Evolutionary conservation across 2,329 filamentous ascomycete genomes (phyloP).

Genomic region (Alternaria gaisen): DNA sequence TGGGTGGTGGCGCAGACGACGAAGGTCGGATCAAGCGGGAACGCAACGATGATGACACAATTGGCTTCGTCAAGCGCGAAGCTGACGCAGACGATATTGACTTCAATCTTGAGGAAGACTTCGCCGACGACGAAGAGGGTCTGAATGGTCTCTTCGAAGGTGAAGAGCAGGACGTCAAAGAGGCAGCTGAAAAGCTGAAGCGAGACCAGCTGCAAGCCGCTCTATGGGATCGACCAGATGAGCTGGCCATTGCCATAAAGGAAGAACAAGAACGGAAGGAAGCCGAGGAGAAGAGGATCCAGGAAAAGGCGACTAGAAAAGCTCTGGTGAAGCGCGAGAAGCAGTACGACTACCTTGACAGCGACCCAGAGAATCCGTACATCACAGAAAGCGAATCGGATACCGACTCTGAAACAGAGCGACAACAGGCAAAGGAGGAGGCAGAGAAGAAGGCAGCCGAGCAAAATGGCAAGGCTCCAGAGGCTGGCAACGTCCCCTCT

Average conservation of each 20-base stretch:
- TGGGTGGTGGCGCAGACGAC: constrained; percentile 49
- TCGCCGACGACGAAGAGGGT: constrained; percentile 83
- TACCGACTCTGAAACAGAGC: constrained; percentile 70
- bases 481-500: constrained; percentile 57
- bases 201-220: constrained; percentile 87
- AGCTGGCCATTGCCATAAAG: constrained; percentile 67
- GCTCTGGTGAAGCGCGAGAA: constrained; percentile 85
- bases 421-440: constrained; percentile 66
- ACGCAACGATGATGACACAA: constrained; percentile 54
- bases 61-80: constrained; percentile 56
- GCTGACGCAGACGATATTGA: constrained; percentile 72
- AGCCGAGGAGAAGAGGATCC: constrained; percentile 72
- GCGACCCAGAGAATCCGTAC: constrained; percentile 67
- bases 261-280: constrained; percentile 73
- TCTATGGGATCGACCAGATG: constrained; percentile 72
- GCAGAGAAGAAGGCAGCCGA: constrained; percentile 57
- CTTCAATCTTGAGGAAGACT: constrained; percentile 72
- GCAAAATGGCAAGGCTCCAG: constrained; percentile 58
- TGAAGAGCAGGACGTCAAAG: constrained; percentile 65
- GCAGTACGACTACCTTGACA: constrained; percentile 88
- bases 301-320: constrained; percentile 81
- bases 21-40: constrained; percentile 44
- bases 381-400: constrained; percentile 44
- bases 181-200: constrained; percentile 72
- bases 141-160: constrained; percentile 54